Evolutionary conservation across 257 asterid genomes (phyloP).

Genomic region (Rubia yunnanensis): DNA sequence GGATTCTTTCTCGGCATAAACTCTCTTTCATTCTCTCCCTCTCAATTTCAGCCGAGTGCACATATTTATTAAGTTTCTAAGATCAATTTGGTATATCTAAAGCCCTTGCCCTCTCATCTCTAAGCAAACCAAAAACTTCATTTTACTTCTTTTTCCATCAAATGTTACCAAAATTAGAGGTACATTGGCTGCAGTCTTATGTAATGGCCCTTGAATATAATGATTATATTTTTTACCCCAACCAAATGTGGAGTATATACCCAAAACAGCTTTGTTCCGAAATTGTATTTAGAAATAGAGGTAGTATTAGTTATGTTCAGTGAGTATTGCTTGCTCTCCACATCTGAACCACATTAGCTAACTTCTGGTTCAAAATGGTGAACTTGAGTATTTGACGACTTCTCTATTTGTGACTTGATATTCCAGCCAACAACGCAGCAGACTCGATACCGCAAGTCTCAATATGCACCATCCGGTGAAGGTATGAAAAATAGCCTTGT

Average conservation of each 20-base stretch:
- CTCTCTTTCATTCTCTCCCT: not conserved
- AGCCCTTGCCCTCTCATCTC: constrained; percentile 1
- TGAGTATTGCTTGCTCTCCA: constrained; percentile 2
- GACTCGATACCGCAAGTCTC: constrained; percentile 90
- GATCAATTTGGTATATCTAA: not conserved
- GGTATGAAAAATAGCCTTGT: constrained; percentile 34
- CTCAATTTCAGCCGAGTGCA: not conserved
- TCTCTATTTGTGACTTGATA: constrained; percentile 19
- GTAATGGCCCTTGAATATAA: not conserved
- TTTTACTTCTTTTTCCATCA: not conserved
- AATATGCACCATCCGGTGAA: constrained; percentile 84
- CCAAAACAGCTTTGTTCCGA: not conserved
- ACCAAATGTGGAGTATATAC: not conserved
- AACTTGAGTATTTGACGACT: constrained; percentile 5
- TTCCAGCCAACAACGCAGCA: constrained; percentile 89
- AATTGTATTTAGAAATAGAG: not conserved
- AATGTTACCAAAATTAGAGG: not conserved
- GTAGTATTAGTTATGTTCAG: not conserved
- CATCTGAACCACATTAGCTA: not conserved
- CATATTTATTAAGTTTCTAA: not conserved
- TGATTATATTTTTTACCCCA: not conserved
- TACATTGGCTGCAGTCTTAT: not conserved
- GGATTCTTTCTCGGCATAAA: not conserved
- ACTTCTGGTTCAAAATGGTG: not conserved
- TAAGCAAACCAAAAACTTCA: not conserved